Base-by-base conservation (phyloP, 352 stramenopile genomes). In the Thraustochytrium sp. region DNA sequence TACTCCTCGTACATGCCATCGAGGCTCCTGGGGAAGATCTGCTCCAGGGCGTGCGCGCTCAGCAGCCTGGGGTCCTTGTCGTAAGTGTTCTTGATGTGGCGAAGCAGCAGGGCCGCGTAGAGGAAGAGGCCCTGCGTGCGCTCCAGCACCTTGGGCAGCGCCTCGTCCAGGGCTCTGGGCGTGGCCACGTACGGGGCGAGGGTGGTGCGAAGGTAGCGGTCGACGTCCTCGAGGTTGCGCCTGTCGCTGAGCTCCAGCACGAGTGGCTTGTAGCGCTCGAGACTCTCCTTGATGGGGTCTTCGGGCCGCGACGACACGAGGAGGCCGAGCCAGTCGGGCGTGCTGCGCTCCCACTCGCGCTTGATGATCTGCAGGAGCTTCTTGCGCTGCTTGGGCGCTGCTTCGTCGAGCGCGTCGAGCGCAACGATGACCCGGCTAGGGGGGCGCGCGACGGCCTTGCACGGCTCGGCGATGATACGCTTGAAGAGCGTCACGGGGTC, bases 391-490 rank as follows among this genome's bases (percentile, higher is more conserved):
- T 75, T 34, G 23, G 21, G 21, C n/a, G 21, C n/a, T 3, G n/a
- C n/a, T 29, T 75, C 63, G 36, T 75, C 63, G 18, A 75, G 63
- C 8, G n/a, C 63, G 11, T 75, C 63, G 63, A 75, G 31, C n/a
- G 55, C 37, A 13, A 75, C 36, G 0, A 75, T 23, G 63, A 75
- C 31, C 21, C 63, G 63, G 9, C 36, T 29, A 8, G 0, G 34
- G 11, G 63, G 63, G 9, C 5, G 0, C 5, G 0, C 26, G 31
- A 75, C 40, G 11, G 59, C 8, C 23, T 11, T 49, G 63, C 63
- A 75, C 26, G 63, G 63, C 21, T 18, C 18, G 26, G 63, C 63
- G 34, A 75, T 53, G 8, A 75, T 21, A 1, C 0, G 18, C 23
- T n/a, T 49, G n/a, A 75, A 75, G 0, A 40, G 11, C 26, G 5